Base-by-base conservation (phyloP, 345 rosid genomes). In the Triadica sebifera region DNA sequence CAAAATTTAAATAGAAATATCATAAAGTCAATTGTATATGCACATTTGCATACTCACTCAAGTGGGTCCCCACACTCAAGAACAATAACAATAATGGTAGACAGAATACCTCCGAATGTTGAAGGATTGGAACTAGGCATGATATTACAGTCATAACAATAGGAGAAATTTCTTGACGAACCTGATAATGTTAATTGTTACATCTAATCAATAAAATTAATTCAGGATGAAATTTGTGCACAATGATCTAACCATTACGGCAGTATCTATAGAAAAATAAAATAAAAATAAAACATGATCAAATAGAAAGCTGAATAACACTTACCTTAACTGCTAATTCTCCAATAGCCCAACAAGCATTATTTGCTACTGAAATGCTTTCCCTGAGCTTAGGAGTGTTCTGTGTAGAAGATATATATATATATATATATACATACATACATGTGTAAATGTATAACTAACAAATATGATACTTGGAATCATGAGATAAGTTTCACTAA, bases 341-440 rank as follows among this genome's bases (percentile, higher is more conserved):
- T 74, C 99, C 99, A 63, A 95, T 90, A 57, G 98, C 97, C 99
- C 99, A 95, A 69, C 99, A 95, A 10, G 98, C 99, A 85, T 95
- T 95, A 77, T 93, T 95, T 38, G 97, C 99, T 3, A 91, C 99
- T 77, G 97, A 93, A 74, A 90, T 38, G 66, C 86, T 85, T 79
- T 91, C 98, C 82, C 81, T 83, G 78, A 88, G 84, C 80, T 86
- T 83, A 71, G 92, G 79, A 58, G 89, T 78, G 72, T 68, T 84
- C 99, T 95, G 92, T 78, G 81, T 15, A 64, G 64, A 73, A 70
- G 59, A 84, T 22, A 65, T 19, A 2, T 29, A 29, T 29, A 29
- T 29, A 2, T 29, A 29, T n/a, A n/a, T n/a, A n/a, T n/a, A n/a
- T n/a, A n/a, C n/a, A n/a, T n/a, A n/a, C n/a, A 25, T 55, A 8